These are phyloP conservation scores for Platanthera guangdongensis DNA, from an alignment of 106 monocot species.

Conservation along the genomic window DNA sequence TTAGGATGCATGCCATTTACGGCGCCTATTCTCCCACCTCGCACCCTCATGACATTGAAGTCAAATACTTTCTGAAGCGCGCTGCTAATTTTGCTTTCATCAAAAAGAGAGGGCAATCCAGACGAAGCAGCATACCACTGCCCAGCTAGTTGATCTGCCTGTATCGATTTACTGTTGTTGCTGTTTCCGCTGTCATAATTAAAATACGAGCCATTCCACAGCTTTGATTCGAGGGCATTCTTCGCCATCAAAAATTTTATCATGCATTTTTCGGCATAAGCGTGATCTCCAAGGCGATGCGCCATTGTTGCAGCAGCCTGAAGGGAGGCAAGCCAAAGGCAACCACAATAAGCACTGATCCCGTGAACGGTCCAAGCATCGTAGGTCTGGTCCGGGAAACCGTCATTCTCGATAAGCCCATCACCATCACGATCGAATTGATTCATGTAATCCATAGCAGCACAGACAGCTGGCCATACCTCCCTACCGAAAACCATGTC, in stretches of 20 bases:
- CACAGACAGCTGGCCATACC: conserved; percentile 83
- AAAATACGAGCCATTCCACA: conserved; percentile 97
- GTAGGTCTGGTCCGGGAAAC: conserved; percentile 99
- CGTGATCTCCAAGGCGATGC: conserved; percentile 61
- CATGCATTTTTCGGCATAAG: conserved; percentile 68
- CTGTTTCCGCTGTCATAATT: conserved; percentile 89
- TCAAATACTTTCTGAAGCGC: conserved; percentile 87
- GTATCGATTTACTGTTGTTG: conserved; percentile 77
- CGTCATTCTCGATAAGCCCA: conserved; percentile 97
- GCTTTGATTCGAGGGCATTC: conserved; percentile 52
- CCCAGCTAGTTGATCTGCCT: conserved; percentile 95
- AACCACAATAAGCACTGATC: conserved; percentile 90
- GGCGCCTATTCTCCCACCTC: conserved; percentile 86
- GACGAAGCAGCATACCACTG: conserved; percentile 94
- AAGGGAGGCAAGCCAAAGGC: conserved; percentile 86
- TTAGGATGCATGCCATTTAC: conserved; percentile 94
- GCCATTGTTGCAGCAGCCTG: conserved; percentile 93
- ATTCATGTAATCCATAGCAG: conserved; percentile 93
- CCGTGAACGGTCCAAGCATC: conserved; percentile 98
- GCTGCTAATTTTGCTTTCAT: conserved; percentile 61
- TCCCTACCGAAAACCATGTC: conserved; percentile 79
- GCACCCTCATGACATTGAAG: conserved; percentile 92
- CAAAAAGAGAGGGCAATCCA: conserved; percentile 80
- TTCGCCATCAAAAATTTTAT: conserved; percentile 68
- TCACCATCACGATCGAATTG: conserved; percentile 96